phyloP scores from a whole-genome alignment of 2,329 filamentous ascomycete genomes.

The Erysiphe pisi region DNA sequence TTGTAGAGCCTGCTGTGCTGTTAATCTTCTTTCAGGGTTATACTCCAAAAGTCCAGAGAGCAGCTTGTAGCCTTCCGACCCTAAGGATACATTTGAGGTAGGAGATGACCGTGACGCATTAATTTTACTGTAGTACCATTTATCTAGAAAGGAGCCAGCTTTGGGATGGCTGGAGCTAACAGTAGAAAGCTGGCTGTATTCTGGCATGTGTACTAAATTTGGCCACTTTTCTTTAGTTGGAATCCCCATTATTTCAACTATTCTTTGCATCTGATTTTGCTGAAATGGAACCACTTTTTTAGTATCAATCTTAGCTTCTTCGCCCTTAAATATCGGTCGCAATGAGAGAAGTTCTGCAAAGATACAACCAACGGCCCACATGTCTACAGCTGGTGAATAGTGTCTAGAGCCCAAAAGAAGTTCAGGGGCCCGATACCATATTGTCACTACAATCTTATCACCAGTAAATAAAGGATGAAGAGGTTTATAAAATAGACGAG shows the following conservation, averaged over 20 bases:
- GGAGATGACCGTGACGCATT: constrained; percentile 43
- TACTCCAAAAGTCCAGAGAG: constrained; percentile 79
- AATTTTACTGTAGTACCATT: constrained; percentile 66
- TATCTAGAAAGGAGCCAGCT: constrained; percentile 49
- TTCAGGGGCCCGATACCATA: constrained; percentile 97
- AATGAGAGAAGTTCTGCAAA: constrained; percentile 88
- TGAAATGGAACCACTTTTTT: constrained; percentile 98
- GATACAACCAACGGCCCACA: constrained; percentile 97
- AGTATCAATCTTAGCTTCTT: constrained; percentile 97
- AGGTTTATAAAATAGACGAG: constrained; percentile 86
- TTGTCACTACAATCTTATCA: constrained; percentile 97
- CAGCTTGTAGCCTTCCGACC: constrained; percentile 68
- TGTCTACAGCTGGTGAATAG: constrained; percentile 92
- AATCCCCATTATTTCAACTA: constrained; percentile 88
- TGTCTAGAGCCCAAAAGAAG: constrained; percentile 85
- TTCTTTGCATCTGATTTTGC: constrained; percentile 97
- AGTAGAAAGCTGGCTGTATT: constrained; percentile 60
- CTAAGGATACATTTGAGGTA: constrained; percentile 47
- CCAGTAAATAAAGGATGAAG: constrained; percentile 83
- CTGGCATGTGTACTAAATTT: constrained; percentile 71
- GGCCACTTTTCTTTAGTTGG: constrained; percentile 87
- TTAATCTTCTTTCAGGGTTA: constrained; percentile 78
- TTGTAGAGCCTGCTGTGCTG: constrained; percentile 75
- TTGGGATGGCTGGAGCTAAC: constrained; percentile 42
- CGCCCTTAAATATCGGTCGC: constrained; percentile 93